Base-by-base conservation (phyloP, 2,329 filamentous ascomycete genomes). In the Nothomitra cinnamomea region DNA sequence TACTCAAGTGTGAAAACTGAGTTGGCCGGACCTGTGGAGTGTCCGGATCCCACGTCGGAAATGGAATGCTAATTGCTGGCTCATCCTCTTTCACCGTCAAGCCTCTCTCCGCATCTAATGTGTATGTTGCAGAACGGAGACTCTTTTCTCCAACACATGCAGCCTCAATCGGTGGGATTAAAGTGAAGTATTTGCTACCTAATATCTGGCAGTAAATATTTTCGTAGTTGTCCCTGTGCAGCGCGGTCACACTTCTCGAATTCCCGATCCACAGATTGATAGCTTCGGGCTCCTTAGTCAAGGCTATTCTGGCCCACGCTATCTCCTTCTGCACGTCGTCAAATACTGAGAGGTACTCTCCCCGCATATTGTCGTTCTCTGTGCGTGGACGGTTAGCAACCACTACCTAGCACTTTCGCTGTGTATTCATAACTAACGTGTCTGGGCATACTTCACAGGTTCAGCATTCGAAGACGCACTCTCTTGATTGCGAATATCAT, bases 261-360 rank as follows among this genome's bases (percentile, higher is more conserved):
- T 86, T 85, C 53, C 86, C 86, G 51, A 92, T 79, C 86, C 86
- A 90, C 61, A 92, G 73, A 63, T 92, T 92, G 57, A 87, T 76
- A 13, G 86, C 86, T 57, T 92, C 86, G 0, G 85, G 83, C 0
- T 68, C 62, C 50, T 74, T 71, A 40, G 76, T 70, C 0, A 90
- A 75, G 0, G 85, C 85, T 56, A 87, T 80, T 25, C 81, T 76
- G 0, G 85, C 85, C 64, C 85, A 92, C 1, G 82, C 75, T 48
- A 90, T 79, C 54, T 76, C 74, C 2, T 65, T 65, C 10, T 79
- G 81, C 0, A 87, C 77, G 58, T 85, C 75, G 0, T 69, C 61
- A 62, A 81, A 79, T 1, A 92, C 73, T 0, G 71, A 60, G 0
- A 69, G 58, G 63, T 89, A 92, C 65, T 92, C 87, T 56, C 80